These are phyloP conservation scores for Tolypocladium pustulatum DNA, from an alignment of 2,329 filamentous ascomycete species.

Conservation along the genomic window DNA sequence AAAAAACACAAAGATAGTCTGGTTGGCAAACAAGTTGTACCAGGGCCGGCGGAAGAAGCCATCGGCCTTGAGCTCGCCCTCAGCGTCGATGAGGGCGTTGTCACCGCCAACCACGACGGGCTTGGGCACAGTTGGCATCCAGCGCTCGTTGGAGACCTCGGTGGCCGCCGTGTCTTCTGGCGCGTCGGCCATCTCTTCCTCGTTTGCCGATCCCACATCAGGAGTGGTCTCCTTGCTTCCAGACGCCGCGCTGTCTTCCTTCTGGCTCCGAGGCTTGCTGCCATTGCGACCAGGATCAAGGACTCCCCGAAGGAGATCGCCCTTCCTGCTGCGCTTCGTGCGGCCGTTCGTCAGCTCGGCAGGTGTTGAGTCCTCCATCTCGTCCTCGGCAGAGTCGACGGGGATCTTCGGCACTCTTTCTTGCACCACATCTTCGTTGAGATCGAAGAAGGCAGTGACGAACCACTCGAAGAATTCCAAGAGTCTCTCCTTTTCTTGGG, in stretches of 20 bases:
- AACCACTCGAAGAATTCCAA: conserved; percentile 69
- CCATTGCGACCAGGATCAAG: conserved; percentile 69
- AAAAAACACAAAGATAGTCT: conserved; percentile 90
- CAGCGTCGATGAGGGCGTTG: conserved; percentile 46
- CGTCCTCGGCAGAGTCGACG: conserved; percentile 63
- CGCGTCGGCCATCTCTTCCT: conserved; percentile 62
- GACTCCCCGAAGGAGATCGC: conserved; percentile 74
- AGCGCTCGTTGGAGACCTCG: conserved; percentile 53
- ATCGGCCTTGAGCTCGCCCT: conserved; percentile 60
- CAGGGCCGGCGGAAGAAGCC: conserved; percentile 70
- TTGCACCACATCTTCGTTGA: conserved; percentile 59
- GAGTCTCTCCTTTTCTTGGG: conserved; percentile 63
- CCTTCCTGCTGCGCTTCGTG: conserved; percentile 60
- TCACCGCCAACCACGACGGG: conserved; percentile 40
- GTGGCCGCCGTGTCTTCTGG: conserved; percentile 46
- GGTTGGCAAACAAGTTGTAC: conserved; percentile 87
- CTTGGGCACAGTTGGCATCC: conserved; percentile 52
- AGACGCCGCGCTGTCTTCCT: conserved; percentile 68
- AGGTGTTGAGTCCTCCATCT: conserved; percentile 61
- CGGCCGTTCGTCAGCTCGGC: conserved; percentile 61
- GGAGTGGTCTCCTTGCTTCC: conserved; percentile 85
- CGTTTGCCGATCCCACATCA: conserved; percentile 64
- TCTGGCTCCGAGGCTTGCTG: conserved; percentile 58
- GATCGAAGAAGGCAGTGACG: conserved; percentile 65
- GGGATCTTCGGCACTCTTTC: conserved; percentile 59